Conservation (phyloP, 148 eudicot genomes). For the Rhododendron molle region DNA sequence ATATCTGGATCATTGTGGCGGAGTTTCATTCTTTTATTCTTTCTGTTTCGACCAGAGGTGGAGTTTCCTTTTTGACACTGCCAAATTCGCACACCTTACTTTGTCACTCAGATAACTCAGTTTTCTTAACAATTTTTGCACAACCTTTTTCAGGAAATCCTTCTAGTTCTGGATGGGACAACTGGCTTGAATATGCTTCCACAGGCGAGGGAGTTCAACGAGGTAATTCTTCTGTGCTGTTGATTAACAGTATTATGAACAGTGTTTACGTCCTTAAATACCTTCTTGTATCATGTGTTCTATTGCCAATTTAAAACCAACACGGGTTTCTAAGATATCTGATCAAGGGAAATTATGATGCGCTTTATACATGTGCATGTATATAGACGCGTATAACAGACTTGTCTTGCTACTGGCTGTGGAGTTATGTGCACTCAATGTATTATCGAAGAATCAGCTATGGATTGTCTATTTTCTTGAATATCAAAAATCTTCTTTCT, state of each 20-base stretch:
- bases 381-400: not conserved
- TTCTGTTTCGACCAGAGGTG: not conserved
- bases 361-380: not conserved
- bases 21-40: not conserved
- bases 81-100: not conserved
- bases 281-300: not conserved
- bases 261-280: not conserved
- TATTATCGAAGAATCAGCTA: not conserved
- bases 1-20: not conserved
- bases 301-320: not conserved
- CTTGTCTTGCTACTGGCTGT: not conserved
- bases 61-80: not conserved
- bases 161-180: slow-evolving; percentile 94
- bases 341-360: not conserved
- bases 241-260: not conserved
- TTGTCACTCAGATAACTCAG: not conserved
- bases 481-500: not conserved
- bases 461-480: not conserved
- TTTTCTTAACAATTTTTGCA: slow-evolving; percentile 1
- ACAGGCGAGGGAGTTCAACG: slow-evolving; percentile 98
- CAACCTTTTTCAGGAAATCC: slow-evolving; percentile 61
- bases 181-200: slow-evolving; percentile 99
- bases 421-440: not conserved
- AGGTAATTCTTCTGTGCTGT: slow-evolving; percentile 35
- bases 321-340: not conserved